Percentiles rank a stretch among this genome's conserved stretches.
These are phyloP conservation scores for Aspergillus fischeri DNA, from an alignment of 2,329 filamentous ascomycete genomes.

Conservation along the genomic window DNA sequence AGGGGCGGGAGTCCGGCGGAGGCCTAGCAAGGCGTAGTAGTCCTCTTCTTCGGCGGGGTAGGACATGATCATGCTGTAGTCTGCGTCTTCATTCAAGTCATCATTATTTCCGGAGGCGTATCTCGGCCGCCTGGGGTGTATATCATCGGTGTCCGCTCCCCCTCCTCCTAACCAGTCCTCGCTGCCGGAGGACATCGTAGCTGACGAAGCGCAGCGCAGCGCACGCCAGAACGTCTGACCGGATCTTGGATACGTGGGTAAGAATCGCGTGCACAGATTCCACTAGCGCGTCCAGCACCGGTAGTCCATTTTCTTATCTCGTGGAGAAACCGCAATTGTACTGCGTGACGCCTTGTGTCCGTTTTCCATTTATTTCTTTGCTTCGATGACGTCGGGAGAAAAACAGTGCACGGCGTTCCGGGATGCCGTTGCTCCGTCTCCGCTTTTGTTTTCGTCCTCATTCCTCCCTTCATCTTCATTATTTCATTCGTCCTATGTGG, in stretches of 20 bases:
- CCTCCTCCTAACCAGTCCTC: not conserved
- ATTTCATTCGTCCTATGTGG: not conserved
- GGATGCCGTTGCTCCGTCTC: not conserved
- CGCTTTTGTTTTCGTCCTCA: not conserved
- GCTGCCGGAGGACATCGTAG: not conserved
- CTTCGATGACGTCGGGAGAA: not conserved
- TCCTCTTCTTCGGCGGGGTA: slow-evolving; percentile 32
- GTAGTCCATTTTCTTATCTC: not conserved
- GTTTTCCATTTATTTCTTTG: not conserved
- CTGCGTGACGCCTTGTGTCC: not conserved
- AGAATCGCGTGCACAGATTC: not conserved
- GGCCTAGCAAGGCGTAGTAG: slow-evolving; percentile 41
- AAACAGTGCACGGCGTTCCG: not conserved
- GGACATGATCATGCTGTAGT: slow-evolving; percentile 24
- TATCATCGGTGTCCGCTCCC: not conserved
- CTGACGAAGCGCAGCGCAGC: no score
- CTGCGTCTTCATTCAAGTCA: slow-evolving; percentile 11
- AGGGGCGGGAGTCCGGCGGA: slow-evolving; percentile 37
- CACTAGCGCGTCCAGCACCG: not conserved
- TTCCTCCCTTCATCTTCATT: no score
- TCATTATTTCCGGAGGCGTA: not conserved
- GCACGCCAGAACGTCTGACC: not conserved
- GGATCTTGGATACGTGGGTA: not conserved
- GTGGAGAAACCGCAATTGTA: not conserved
- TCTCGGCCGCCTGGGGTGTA: not conserved